These are phyloP conservation scores for Canna indica DNA, from an alignment of 176 grass and related monocot genomes.

Conservation along the genomic window DNA sequence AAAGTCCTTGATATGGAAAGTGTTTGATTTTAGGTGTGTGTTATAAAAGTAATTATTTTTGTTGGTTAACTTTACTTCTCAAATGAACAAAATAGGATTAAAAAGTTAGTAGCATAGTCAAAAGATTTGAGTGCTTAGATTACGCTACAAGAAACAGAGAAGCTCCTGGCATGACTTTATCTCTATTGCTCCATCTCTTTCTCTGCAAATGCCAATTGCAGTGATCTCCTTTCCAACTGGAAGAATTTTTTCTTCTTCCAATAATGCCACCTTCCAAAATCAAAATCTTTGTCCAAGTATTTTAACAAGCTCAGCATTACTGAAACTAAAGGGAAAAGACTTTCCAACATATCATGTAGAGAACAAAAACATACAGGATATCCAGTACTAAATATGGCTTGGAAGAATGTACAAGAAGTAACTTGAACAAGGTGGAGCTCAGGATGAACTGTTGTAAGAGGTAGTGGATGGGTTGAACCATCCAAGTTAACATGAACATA, in stretches of 20 bases:
- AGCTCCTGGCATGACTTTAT: conserved; percentile 58
- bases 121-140: background rate
- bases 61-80: background rate
- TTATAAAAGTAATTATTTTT: background rate
- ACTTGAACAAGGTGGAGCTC: conserved; percentile 69
- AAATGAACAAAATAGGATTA: background rate
- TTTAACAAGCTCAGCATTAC: background rate
- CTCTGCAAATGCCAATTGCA: conserved; percentile 58
- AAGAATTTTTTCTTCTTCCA: conserved; percentile 99
- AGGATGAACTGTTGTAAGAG: conserved; percentile 81
- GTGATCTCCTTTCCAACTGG: conserved; percentile 85
- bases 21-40: background rate
- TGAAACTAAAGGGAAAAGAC: background rate
- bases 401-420: conserved; percentile 74
- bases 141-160: conserved; percentile 84
- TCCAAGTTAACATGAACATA: conserved; percentile 63
- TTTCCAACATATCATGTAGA: conserved; percentile 1
- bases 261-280: conserved; percentile 53
- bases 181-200: conserved; percentile 37
- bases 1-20: background rate
- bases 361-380: conserved; percentile 58
- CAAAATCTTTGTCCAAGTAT: conserved; percentile 13
- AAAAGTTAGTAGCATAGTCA: background rate
- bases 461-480: conserved; percentile 45
- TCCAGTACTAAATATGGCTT: conserved; percentile 69